Conservation (phyloP, 371 early-diverging fungal genomes). For the Funneliformis caledonium region DNA sequence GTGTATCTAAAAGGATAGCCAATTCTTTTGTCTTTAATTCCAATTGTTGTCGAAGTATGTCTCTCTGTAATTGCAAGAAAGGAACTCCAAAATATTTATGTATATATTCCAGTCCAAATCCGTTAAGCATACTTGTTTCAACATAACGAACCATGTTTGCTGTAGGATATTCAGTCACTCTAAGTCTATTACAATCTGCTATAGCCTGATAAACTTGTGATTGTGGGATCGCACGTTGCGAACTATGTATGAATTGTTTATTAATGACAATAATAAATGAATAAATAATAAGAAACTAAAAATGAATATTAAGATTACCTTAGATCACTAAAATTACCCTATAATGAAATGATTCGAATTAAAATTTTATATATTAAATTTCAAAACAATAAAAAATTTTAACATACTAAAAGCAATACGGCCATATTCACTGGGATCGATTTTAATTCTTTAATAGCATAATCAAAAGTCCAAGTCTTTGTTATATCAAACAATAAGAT, state of each 20-base stretch:
- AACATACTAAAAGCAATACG: slow-evolving; percentile 60
- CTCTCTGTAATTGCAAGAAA: slow-evolving; percentile 65
- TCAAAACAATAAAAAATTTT: background rate
- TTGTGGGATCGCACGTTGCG: slow-evolving; percentile 45
- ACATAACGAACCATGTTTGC: slow-evolving; percentile 67
- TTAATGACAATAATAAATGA: background rate
- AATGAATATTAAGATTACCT: slow-evolving; percentile 42
- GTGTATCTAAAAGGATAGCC: slow-evolving; percentile 47
- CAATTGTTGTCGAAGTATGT: slow-evolving; percentile 61
- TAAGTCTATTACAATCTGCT: slow-evolving; percentile 39
- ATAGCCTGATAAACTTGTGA: slow-evolving; percentile 34
- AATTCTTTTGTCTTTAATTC: slow-evolving; percentile 61
- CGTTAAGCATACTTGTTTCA: slow-evolving; percentile 64
- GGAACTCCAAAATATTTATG: slow-evolving; percentile 67
- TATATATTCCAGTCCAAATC: slow-evolving; percentile 65
- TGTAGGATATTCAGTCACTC: slow-evolving; percentile 44
- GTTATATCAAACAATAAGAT: slow-evolving; percentile 66
- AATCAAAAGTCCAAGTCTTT: slow-evolving; percentile 70
- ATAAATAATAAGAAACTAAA: background rate
- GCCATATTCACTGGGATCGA: slow-evolving; percentile 62
- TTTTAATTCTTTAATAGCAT: slow-evolving; percentile 55
- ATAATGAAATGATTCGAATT: background rate
- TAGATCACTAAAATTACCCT: slow-evolving; percentile 60
- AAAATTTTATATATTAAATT: background rate
- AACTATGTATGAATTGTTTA: background rate